Conservation (phyloP, 2,329 filamentous ascomycete species). For the Alternaria sp. region DNA sequence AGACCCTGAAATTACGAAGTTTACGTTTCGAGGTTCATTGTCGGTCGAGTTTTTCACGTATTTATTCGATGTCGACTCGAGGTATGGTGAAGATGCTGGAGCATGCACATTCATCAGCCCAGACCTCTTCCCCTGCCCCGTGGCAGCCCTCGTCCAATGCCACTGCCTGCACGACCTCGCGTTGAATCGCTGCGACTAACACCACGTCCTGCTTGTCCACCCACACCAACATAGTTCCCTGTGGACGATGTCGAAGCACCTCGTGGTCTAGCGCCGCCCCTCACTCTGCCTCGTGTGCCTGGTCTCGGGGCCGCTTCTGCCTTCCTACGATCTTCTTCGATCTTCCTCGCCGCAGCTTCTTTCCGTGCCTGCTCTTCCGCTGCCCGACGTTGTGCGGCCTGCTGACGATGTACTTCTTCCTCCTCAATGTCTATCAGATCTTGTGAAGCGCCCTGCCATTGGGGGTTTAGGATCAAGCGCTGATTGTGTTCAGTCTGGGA, state of each 20-base stretch:
- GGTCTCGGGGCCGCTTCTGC: slow-evolving; percentile 65
- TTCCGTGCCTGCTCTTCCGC: slow-evolving; percentile 80
- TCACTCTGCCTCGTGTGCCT: slow-evolving; percentile 45
- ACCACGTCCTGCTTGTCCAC: slow-evolving; percentile 60
- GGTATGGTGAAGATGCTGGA: background rate
- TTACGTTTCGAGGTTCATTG: background rate
- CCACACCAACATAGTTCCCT: slow-evolving; percentile 54
- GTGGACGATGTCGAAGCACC: slow-evolving; percentile 43
- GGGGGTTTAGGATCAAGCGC: slow-evolving; percentile 84
- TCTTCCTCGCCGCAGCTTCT: slow-evolving; percentile 69
- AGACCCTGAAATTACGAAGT: background rate
- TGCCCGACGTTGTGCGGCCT: slow-evolving; percentile 78
- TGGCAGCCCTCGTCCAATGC: slow-evolving; percentile 54
- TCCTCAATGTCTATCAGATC: slow-evolving; percentile 88
- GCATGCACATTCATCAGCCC: slow-evolving; percentile 21
- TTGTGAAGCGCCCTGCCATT: slow-evolving; percentile 88
- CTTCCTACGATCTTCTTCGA: slow-evolving; percentile 63
- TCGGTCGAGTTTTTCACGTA: background rate
- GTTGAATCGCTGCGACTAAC: slow-evolving; percentile 57
- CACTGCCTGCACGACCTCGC: slow-evolving; percentile 54
- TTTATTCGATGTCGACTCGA: background rate
- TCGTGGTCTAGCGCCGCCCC: slow-evolving; percentile 48
- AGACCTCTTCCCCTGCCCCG: slow-evolving; percentile 44
- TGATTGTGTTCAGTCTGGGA: slow-evolving; percentile 98
- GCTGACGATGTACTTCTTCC: slow-evolving; percentile 76